Evolutionary conservation across 257 asterid genomes (phyloP).

Genomic region (Lantana camara): DNA sequence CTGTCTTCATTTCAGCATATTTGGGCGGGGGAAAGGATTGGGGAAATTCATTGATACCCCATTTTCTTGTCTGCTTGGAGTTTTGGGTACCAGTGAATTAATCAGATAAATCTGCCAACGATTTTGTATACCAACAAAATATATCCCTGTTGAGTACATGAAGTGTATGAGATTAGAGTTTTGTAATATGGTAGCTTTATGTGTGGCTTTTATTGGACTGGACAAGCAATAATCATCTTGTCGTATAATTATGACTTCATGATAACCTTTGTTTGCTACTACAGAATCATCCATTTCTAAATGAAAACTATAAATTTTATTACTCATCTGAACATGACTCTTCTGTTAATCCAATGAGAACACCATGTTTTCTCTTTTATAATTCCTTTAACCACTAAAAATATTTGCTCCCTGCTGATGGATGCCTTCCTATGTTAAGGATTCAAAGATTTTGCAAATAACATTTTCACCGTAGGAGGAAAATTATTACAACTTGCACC

Average conservation of each 20-base stretch:
- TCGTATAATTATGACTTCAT: neutral
- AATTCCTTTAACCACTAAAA: constrained; percentile 2
- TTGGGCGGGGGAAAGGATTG: neutral
- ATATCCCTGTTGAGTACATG: neutral
- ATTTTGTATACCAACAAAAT: neutral
- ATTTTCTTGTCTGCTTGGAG: neutral
- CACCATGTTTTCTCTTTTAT: constrained; percentile 3
- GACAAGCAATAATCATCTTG: neutral
- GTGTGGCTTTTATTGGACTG: neutral
- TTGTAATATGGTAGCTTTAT: neutral
- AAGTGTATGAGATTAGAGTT: neutral
- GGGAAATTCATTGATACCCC: neutral
- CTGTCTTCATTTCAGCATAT: neutral
- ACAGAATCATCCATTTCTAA: neutral
- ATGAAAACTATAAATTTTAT: constrained; percentile 1
- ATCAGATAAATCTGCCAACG: neutral
- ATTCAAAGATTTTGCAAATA: neutral
- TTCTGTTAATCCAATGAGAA: neutral
- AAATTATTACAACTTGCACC: constrained; percentile 3
- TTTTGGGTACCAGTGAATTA: neutral
- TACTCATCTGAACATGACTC: constrained; percentile 5
- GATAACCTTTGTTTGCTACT: neutral
- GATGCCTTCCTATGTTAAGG: neutral
- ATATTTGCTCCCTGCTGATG: neutral
- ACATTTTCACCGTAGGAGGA: neutral